Conservation (phyloP, 225 moss, liverwort and hornwort species). For the Rhytidiadelphus loreus region DNA sequence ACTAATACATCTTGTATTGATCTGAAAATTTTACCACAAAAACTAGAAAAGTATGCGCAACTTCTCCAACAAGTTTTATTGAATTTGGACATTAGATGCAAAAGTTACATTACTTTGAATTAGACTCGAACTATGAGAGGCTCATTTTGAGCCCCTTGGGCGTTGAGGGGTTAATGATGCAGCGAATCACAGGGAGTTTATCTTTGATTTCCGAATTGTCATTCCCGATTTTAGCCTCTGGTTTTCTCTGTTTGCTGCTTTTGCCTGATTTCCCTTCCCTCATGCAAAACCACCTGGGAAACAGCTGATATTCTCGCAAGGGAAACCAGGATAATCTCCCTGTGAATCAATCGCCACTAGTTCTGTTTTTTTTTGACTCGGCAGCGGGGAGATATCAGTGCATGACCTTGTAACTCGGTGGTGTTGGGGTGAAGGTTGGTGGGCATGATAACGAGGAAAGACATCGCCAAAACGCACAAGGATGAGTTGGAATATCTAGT, state of each 20-base stretch:
- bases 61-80: no score
- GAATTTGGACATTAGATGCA: no score
- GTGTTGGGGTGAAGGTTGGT: slow-evolving; percentile 33
- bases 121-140: no score
- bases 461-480: slow-evolving; percentile 33
- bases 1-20: no score
- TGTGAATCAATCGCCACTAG: neutral
- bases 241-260: neutral
- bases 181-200: no score
- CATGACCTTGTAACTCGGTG: neutral
- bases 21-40: no score
- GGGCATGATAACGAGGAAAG: slow-evolving; percentile 76
- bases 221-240: neutral
- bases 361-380: neutral
- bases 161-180: neutral
- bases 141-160: no score
- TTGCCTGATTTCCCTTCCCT: neutral
- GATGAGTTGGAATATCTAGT: neutral
- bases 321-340: neutral
- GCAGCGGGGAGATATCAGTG: neutral
- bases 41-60: no score
- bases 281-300: neutral
- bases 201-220: neutral
- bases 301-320: neutral
- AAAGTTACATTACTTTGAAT: no score